Conservation (phyloP, 116 monocot species). For the Trichopus zeylanicus region DNA sequence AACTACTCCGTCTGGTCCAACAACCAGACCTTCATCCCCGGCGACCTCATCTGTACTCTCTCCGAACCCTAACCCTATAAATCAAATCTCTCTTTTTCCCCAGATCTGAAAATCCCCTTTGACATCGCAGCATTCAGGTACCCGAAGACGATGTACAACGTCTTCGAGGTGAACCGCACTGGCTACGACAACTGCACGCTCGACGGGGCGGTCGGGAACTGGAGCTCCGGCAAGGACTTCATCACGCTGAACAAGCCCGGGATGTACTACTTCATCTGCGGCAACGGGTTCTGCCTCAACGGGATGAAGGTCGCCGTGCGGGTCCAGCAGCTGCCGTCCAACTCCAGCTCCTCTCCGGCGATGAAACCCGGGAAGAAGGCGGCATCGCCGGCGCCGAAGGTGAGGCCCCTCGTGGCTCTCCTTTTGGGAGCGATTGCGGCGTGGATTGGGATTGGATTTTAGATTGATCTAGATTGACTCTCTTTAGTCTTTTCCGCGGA, state of each 20-base stretch:
- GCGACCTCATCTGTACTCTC: conserved; percentile 82
- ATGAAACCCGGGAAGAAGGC: neutral
- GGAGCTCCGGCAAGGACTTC: conserved; percentile 98
- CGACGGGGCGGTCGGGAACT: conserved; percentile 69
- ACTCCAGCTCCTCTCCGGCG: neutral
- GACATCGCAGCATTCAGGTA: conserved; percentile 71
- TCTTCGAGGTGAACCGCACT: conserved; percentile 90
- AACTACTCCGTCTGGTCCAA: conserved; percentile 78
- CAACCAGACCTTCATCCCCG: conserved; percentile 92
- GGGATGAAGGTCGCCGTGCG: conserved; percentile 76
- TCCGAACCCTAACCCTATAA: neutral
- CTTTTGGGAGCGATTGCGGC: neutral
- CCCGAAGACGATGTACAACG: conserved; percentile 77
- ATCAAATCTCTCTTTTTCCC: neutral
- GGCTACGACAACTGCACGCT: conserved; percentile 96
- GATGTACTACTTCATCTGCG: conserved; percentile 83
- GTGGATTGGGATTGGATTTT: neutral
- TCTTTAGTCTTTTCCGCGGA: too few relatives aligned
- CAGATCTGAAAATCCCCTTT: neutral
- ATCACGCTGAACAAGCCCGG: conserved; percentile 48
- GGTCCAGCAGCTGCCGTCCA: conserved; percentile 44
- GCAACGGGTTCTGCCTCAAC: conserved; percentile 51
- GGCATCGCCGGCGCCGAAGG: neutral
- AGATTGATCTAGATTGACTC: neutral
- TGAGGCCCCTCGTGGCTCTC: neutral